Evolutionary conservation across 805 yeast genomes (phyloP), one percentile per base, ranked within the genome.

Genomic region (Barnettozyma sp.): DNA sequence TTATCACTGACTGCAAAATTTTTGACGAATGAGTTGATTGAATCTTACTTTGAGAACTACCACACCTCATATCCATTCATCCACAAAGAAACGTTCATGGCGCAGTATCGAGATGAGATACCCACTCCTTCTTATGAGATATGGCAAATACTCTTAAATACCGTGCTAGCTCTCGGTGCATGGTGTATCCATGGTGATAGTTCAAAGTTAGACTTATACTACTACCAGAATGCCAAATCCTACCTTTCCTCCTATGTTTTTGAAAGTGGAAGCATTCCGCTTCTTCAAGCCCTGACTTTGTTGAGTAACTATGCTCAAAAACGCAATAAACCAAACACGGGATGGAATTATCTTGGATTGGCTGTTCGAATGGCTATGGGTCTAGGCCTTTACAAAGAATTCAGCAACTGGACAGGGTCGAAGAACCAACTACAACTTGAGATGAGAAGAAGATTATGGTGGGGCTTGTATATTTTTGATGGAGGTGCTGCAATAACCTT

Each of bases 281-380:
- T 77, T 21, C 60, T 77, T 8, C 69, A 69, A 31, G 69, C 79
- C 2, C 58, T 76, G 23, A 63, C 74, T 5, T 50, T 78, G 23
- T 52, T 80, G 34, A 69, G 80, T 39, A 72, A 72, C 43, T 80
- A 78, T 55, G 70, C 74, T 9, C 82, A 75, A 49, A 76, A 76
- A 55, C 64, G 82, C 33, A 73, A 77, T 46, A 75, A 74, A 45
- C 78, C 81, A 37, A 78, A 78, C 53, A 70, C 83, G 0, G 79
- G 80, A 17, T 79, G 84, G 81, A 74, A 74, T 46, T 76, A 72
- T 43, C 58, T 76, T 23, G 85, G 86, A 10, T 58, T 76, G 13
- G 78, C 82, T 0, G 68, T 75, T 7, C 61, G 81, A 42, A 76
- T 78, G 80, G 83, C 85, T 0, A 60, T 73, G 45, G 76, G 81